phyloP scores from a whole-genome alignment of 768 basidiomycete species.

The Mycena vitilis region DNA sequence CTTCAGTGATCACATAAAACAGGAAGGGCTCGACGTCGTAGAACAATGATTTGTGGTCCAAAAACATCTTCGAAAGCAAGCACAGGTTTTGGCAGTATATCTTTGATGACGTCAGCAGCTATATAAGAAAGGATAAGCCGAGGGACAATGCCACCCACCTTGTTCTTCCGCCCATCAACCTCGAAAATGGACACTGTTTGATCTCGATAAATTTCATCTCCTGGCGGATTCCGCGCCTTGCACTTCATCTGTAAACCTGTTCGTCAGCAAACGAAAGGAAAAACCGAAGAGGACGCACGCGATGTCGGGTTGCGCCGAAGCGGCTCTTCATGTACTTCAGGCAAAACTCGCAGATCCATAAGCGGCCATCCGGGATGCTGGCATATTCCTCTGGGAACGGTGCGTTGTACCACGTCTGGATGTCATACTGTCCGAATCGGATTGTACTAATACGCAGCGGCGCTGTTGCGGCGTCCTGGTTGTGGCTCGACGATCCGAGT shows the following conservation, averaged over 20 bases:
- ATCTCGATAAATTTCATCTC: constrained; percentile 98
- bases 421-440: constrained; percentile 91
- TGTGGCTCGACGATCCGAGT: constrained; percentile 38
- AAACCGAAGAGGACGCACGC: constrained; percentile 62
- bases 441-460: constrained; percentile 84
- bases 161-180: constrained; percentile 98
- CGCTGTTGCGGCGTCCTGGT: constrained; percentile 42
- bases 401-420: constrained; percentile 99
- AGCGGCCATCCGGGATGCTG: constrained; percentile 86
- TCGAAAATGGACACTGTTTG: constrained; percentile 92
- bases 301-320: constrained; percentile 87
- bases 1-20: constrained; percentile 97
- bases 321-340: constrained; percentile 97
- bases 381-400: constrained; percentile 99
- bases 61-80: constrained; percentile 97
- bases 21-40: constrained; percentile 99
- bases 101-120: constrained; percentile 50
- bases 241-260: constrained; percentile 81
- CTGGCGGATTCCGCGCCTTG: constrained; percentile 93
- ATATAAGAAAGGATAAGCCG: constrained; percentile 13
- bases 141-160: constrained; percentile 58
- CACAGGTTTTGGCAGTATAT: constrained; percentile 99
- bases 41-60: constrained; percentile 98
- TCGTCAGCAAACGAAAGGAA: not conserved
- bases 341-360: constrained; percentile 99